Conservation (phyloP, 2,329 filamentous ascomycete genomes). For the Aspergillaceae sp. region DNA sequence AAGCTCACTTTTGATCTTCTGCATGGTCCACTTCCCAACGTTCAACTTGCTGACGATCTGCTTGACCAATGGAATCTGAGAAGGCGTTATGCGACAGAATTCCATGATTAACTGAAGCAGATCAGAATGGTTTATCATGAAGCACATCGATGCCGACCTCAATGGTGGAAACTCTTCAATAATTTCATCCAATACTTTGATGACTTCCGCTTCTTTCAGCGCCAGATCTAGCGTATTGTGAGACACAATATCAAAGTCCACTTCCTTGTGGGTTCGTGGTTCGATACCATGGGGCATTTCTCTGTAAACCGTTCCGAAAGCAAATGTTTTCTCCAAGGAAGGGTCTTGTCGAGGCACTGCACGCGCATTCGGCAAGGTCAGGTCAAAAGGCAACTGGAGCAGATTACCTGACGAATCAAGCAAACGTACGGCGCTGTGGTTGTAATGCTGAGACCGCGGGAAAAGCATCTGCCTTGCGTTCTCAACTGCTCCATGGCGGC, state of each 20-base stretch:
- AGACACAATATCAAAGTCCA: constrained; percentile 94
- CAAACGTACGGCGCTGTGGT: constrained; percentile 64
- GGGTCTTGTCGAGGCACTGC: constrained; percentile 61
- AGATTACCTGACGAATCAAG: constrained; percentile 79
- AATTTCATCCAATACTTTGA: constrained; percentile 92
- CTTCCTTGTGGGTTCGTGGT: constrained; percentile 74
- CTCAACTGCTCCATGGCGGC: constrained; percentile 82
- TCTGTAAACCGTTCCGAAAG: constrained; percentile 81
- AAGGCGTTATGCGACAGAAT: constrained; percentile 67
- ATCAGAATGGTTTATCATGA: constrained; percentile 82
- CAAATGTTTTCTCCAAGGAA: constrained; percentile 66
- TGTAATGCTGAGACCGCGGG: constrained; percentile 72
- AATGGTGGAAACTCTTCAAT: constrained; percentile 71
- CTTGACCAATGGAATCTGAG: constrained; percentile 63
- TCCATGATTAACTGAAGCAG: constrained; percentile 83
- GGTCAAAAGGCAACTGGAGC: constrained; percentile 85
- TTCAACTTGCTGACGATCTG: constrained; percentile 83
- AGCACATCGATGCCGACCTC: constrained; percentile 65
- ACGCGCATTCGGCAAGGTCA: constrained; percentile 81
- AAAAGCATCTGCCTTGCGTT: constrained; percentile 66
- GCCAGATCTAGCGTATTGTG: constrained; percentile 71
- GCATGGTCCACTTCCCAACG: constrained; percentile 69
- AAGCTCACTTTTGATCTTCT: constrained; percentile 72
- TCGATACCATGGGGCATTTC: constrained; percentile 71
- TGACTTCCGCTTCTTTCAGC: constrained; percentile 82